A percentile compares a stretch with the other conserved stretches of the same genome.
Evolutionary conservation across 2,329 filamentous ascomycete genomes (phyloP).

Genomic region (Diaporthe batatas): DNA sequence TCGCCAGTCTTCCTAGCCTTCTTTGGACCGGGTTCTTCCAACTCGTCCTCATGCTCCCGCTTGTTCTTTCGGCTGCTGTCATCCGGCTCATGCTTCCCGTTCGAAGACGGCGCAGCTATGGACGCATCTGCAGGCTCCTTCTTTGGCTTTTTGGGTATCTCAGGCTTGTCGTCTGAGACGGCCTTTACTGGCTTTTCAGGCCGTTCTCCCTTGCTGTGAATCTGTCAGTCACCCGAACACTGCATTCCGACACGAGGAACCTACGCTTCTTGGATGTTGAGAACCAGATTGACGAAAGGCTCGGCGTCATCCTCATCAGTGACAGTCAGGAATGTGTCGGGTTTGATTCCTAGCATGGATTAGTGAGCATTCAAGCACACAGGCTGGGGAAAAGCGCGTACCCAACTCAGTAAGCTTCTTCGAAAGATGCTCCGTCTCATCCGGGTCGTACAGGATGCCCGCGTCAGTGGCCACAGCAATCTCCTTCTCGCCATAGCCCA

Average conservation of each 20-base stretch:
- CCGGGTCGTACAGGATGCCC: slow-evolving; percentile 88
- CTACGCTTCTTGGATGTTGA: slow-evolving; percentile 76
- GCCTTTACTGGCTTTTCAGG: slow-evolving; percentile 69
- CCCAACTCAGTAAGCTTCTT: slow-evolving; percentile 85
- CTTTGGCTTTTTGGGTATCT: slow-evolving; percentile 69
- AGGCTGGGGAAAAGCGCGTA: slow-evolving; percentile 50
- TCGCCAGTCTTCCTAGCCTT: slow-evolving; percentile 59
- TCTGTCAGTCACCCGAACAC: slow-evolving; percentile 48
- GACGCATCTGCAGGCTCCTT: slow-evolving; percentile 54
- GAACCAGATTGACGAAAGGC: slow-evolving; percentile 83
- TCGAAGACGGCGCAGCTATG: slow-evolving; percentile 56
- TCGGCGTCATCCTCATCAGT: slow-evolving; percentile 84
- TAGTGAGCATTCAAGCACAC: slow-evolving; percentile 1
- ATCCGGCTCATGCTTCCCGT: slow-evolving; percentile 57
- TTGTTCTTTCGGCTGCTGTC: slow-evolving; percentile 59
- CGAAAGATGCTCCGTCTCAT: slow-evolving; percentile 86
- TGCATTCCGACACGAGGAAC: slow-evolving; percentile 46
- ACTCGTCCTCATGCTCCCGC: slow-evolving; percentile 60
- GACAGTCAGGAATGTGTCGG: slow-evolving; percentile 83
- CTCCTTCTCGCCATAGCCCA: slow-evolving; percentile 84
- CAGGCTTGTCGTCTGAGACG: slow-evolving; percentile 57
- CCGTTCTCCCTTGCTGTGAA: slow-evolving; percentile 54
- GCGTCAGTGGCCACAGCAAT: slow-evolving; percentile 81
- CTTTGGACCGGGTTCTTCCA: slow-evolving; percentile 57
- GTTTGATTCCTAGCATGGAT: slow-evolving; percentile 69